These are phyloP conservation scores for Raffaelea deltoideospora DNA, from an alignment of 2,329 filamentous ascomycete species.

Conservation along the genomic window DNA sequence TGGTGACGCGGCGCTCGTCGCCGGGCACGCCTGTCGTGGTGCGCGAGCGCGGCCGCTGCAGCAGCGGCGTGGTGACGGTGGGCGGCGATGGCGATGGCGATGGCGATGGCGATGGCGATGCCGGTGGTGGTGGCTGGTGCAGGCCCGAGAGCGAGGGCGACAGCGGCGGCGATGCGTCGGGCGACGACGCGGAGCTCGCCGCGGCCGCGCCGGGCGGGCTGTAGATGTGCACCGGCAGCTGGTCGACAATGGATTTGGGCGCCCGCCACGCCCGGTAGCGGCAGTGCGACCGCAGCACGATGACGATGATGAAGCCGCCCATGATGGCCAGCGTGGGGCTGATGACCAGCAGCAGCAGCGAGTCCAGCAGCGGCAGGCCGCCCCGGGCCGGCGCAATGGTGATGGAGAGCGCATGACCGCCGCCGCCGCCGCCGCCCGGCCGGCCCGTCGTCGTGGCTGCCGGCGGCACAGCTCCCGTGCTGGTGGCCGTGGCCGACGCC, in stretches of 20 bases:
- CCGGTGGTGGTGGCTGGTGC: no score
- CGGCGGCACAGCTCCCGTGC: not conserved
- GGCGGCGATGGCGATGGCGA: constrained; percentile 37
- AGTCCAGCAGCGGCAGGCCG: constrained; percentile 88
- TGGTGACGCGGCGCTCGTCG: constrained; percentile 27
- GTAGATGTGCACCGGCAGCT: constrained; percentile 88
- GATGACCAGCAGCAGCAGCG: constrained; percentile 86
- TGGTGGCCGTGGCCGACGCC: not conserved
- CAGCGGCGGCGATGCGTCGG: constrained; percentile 38
- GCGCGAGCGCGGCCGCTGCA: constrained; percentile 53
- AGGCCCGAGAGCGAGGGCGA: constrained; percentile 39
- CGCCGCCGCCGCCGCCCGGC: constrained; percentile 1
- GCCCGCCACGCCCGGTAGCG: constrained; percentile 84
- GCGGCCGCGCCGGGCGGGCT: constrained; percentile 49
- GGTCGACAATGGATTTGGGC: constrained; percentile 91
- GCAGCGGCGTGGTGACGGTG: constrained; percentile 65
- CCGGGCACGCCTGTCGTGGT: constrained; percentile 48
- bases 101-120: constrained; percentile 43
- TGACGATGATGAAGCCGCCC: constrained; percentile 77
- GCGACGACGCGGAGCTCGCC: constrained; percentile 1
- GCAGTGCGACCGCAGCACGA: constrained; percentile 78
- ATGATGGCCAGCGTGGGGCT: constrained; percentile 86
- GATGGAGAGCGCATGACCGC: constrained; percentile 60
- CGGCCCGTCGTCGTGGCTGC: not conserved
- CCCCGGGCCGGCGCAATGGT: constrained; percentile 84